Evolutionary conservation across 1,284 basidiomycete species (phyloP), one percentile per base, ranked within the genome.

Genomic region (Ustilago lituana): DNA sequence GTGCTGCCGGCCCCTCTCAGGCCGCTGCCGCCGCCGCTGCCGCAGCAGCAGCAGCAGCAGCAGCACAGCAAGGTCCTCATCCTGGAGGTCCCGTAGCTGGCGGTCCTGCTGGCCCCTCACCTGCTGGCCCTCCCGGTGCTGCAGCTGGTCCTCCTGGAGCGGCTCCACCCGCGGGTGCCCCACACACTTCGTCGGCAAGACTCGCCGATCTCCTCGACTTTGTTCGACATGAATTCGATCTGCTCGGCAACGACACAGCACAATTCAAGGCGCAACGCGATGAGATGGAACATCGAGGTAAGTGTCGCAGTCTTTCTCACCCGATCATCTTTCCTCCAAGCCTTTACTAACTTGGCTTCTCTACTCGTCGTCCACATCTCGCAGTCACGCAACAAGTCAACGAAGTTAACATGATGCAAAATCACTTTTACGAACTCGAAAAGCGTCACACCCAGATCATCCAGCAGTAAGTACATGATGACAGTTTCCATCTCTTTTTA

Each of bases 261-360:
- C 79, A 87, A 24, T 85, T 91, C 77, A 88, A 92, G 66, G 86
- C 84, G 31, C 92, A 95, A 84, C 85, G 92, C 54, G 94, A 96
- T 77, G 94, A 97, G 65, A 91, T 90, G 82, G 94, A 97, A 83
- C 86, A 86, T 15, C 92, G 94, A 86, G 87, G 93, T 93, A 73
- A 62, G 87, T 67, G 15, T 83, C 23, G 27, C 12, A 33, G 46
- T 20, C n/a, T 17, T 10, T 35, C 43, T 45, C 22, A 50, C 24
- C 19, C n/a, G n/a, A n/a, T n/a, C n/a, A n/a, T n/a, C n/a, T n/a
- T n/a, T n/a, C n/a, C n/a, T n/a, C n/a, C n/a, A n/a, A n/a, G n/a
- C n/a, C n/a, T n/a, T n/a, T n/a, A n/a, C n/a, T n/a, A n/a, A n/a
- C n/a, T n/a, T n/a, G n/a, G n/a, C 37, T 35, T 23, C 15, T 29